Percentiles rank a stretch among this genome's conserved stretches.
Conservation (phyloP, 225 moss, liverwort and hornwort species). For the Pseudisothecium myosuroides region DNA sequence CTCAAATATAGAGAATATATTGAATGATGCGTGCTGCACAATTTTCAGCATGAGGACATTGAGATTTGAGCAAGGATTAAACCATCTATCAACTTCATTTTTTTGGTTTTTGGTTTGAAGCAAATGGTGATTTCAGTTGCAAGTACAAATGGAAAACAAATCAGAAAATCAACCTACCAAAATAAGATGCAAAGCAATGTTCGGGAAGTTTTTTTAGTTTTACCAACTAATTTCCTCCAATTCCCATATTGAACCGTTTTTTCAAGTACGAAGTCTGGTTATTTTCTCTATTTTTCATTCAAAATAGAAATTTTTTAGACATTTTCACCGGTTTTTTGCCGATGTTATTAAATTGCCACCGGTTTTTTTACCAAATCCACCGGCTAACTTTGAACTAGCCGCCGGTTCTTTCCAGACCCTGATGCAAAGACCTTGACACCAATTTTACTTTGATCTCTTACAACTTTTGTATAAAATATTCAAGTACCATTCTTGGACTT, state of each 20-base stretch:
- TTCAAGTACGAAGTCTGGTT: no score
- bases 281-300: no score
- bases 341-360: no score
- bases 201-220: no score
- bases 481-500: neutral
- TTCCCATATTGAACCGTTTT: no score
- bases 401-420: no score
- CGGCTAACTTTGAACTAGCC: no score
- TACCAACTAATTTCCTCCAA: no score
- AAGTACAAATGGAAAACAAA: neutral
- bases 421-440: neutral
- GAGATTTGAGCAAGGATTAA: neutral
- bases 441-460: neutral
- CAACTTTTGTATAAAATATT: neutral
- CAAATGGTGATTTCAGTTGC: neutral
- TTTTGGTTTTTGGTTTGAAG: neutral
- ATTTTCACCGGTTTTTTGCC: no score
- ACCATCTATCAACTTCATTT: neutral
- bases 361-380: no score
- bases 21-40: neutral
- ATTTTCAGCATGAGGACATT: neutral
- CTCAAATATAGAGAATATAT: neutral
- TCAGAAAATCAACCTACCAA: fast-evolving
- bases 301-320: no score
- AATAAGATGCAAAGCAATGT: neutral